Evolutionary conservation across 345 rosid genomes (phyloP).

Genomic region (Ricinus communis): DNA sequence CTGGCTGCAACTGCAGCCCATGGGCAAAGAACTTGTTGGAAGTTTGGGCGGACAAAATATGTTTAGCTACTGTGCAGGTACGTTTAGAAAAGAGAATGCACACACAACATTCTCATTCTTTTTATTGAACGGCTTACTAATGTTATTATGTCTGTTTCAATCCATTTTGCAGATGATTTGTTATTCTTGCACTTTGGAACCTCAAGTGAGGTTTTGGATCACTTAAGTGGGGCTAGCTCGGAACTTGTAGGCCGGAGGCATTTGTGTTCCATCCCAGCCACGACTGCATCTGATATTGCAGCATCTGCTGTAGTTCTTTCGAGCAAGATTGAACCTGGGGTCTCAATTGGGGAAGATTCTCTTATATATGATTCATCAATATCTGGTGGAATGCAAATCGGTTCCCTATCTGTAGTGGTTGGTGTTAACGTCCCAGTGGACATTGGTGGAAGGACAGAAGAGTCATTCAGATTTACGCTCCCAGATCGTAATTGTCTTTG

Average conservation of each 20-base stretch:
- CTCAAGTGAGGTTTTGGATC: constrained; percentile 94
- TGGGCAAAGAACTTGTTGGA: constrained; percentile 67
- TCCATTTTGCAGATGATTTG: constrained; percentile 63
- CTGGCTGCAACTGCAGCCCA: constrained; percentile 67
- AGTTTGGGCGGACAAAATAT: constrained; percentile 71
- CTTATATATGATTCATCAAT: constrained; percentile 79
- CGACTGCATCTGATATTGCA: constrained; percentile 85
- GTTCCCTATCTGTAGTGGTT: constrained; percentile 87
- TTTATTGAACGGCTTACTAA: constrained; percentile 13
- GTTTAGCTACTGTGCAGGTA: constrained; percentile 88
- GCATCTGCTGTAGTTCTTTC: constrained; percentile 85
- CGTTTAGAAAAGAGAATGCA: constrained; percentile 26
- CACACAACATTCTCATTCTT: constrained; percentile 11
- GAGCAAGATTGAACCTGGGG: constrained; percentile 80
- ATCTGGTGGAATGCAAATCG: constrained; percentile 74
- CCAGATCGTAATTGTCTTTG: constrained; percentile 97
- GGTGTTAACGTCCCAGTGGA: constrained; percentile 63
- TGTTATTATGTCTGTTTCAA: constrained; percentile 18
- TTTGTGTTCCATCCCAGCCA: constrained; percentile 90
- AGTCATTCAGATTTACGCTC: constrained; percentile 65
- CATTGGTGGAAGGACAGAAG: constrained; percentile 31
- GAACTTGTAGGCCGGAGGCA: constrained; percentile 90
- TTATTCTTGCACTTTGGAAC: constrained; percentile 94
- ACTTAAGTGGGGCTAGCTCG: constrained; percentile 72
- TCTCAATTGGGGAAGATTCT: constrained; percentile 92